Percentiles rank a stretch among this genome's conserved stretches.
Conservation (phyloP, 225 moss, liverwort and hornwort genomes). For the Marchantia paleacea region DNA sequence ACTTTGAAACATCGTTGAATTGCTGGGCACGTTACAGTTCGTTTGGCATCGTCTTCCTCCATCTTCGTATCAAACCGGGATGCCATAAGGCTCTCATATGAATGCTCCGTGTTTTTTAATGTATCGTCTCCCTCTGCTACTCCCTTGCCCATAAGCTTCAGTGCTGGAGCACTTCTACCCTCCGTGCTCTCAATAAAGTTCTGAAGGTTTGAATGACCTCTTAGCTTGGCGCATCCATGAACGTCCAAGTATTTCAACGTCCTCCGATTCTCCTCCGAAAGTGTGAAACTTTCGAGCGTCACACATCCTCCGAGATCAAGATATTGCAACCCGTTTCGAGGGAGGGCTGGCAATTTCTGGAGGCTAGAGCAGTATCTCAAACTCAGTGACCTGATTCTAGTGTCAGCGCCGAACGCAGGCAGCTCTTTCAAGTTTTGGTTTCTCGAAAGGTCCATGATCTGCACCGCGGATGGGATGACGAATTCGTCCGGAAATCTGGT, state of each 20-base stretch:
- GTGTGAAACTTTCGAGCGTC: background rate
- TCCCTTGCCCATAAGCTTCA: background rate
- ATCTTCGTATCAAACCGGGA: no score
- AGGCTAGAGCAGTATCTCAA: background rate
- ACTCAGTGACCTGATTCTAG: background rate
- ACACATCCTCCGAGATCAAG: background rate
- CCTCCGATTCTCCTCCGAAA: background rate
- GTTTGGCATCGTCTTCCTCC: no score
- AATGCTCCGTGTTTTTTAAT: no score
- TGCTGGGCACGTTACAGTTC: no score
- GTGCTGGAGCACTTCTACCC: background rate
- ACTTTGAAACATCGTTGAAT: no score
- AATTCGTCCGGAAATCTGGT: background rate
- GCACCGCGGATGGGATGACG: background rate
- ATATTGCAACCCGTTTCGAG: background rate
- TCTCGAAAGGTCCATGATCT: background rate
- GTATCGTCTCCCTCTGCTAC: background rate
- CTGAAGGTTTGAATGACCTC: background rate
- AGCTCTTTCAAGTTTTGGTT: slow-evolving; percentile 2
- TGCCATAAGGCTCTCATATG: no score
- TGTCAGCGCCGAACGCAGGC: background rate
- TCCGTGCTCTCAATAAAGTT: background rate
- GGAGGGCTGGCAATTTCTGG: no score
- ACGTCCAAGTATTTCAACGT: background rate
- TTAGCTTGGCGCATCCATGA: background rate